Evolutionary conservation across 1,284 basidiomycete species (phyloP).

Genomic region (Austroboletus olivaceoglutinosus): DNA sequence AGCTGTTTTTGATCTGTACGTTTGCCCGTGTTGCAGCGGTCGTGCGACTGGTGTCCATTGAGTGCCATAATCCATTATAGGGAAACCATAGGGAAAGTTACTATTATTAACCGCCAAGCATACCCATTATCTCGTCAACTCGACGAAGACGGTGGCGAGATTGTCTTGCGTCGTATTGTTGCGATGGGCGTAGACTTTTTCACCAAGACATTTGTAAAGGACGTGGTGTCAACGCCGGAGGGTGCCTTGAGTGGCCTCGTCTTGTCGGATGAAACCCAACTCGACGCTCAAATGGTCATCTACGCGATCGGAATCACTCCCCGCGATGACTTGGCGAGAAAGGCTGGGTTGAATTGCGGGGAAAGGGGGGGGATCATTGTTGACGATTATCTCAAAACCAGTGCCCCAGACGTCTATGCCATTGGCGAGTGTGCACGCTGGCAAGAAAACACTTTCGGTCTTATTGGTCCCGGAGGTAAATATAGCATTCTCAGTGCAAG

Average conservation of each 20-base stretch:
- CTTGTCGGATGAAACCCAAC: slow-evolving; percentile 44
- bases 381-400: slow-evolving; percentile 57
- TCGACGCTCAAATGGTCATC: slow-evolving; percentile 54
- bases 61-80: slow-evolving; percentile 2
- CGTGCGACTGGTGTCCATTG: neutral
- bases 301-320: slow-evolving; percentile 70
- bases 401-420: slow-evolving; percentile 60
- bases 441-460: slow-evolving; percentile 65
- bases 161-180: slow-evolving; percentile 67
- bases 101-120: slow-evolving; percentile 59
- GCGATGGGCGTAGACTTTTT: slow-evolving; percentile 65
- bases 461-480: slow-evolving; percentile 64
- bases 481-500: no score
- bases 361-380: slow-evolving; percentile 59
- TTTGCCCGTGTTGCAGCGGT: neutral
- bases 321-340: slow-evolving; percentile 63
- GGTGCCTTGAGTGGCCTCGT: slow-evolving; percentile 49
- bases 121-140: slow-evolving; percentile 72
- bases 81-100: slow-evolving; percentile 41
- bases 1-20: neutral
- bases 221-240: slow-evolving; percentile 37
- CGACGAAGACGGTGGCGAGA: slow-evolving; percentile 65
- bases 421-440: slow-evolving; percentile 77
- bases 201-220: slow-evolving; percentile 49
- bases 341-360: slow-evolving; percentile 49